Base-by-base conservation (phyloP, 1,284 basidiomycete genomes). In the Pisolithus thermaeus region DNA sequence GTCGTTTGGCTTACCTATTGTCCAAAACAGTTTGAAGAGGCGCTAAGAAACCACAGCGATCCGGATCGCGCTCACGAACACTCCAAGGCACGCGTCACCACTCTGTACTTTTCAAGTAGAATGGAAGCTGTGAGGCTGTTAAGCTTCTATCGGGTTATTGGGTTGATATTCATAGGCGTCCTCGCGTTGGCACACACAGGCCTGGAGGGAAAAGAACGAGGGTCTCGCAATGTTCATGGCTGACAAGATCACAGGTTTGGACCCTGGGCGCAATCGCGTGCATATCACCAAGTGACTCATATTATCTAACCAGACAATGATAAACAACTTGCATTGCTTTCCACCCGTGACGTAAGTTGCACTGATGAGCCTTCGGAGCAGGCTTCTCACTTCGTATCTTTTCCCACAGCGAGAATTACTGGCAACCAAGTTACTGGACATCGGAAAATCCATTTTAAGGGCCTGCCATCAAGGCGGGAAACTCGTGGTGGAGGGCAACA, bases 161-260 rank as follows among this genome's bases (percentile, higher is more conserved):
- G 52, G 43, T 58, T 65, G 53, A 65, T 60, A 57, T 61, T 65
- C 59, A 57, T 62, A 53, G 56, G 18, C 11, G 4, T 35, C 32
- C 37, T 30, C 30, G 50, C 48, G 39, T 55, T 53, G 49, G 47
- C 50, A 12, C 52, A 45, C 59, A 58, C 70, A 91, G 89, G 86
- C 88, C 49, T 90, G 84, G 84, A 80, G 80, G 67, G 87, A 89
- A 70, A 80, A 80, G 49, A 91, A 90, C 70, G 75, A 79, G 59
- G 81, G 81, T 52, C 76, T 90, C 57, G 86, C 88, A 46, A 81
- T 81, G 50, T 90, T 83, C 67, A 90, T 89, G 86, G 77, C 86
- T 57, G 81, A 84, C 65, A 88, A 87, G 71, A 82, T 88, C 62
- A 81, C 77, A 70, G 84, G 87, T 85, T 61, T 55, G 72, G 62